Conservation (phyloP, 2,329 filamentous ascomycete species). For the Xylaria polymorpha region DNA sequence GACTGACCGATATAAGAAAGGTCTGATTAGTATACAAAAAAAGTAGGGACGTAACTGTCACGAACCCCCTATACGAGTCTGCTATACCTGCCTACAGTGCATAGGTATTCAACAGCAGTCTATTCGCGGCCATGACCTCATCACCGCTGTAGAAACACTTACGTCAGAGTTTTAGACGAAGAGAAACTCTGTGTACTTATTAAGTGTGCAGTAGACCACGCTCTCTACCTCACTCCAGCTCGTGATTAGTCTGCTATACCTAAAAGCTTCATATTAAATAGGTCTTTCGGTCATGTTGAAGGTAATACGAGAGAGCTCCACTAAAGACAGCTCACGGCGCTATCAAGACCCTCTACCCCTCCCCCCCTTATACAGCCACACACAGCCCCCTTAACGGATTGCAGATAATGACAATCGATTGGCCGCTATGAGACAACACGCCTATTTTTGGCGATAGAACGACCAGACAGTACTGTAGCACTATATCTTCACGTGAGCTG, state of each 20-base stretch:
- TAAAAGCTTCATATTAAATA: background rate
- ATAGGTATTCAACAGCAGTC: background rate
- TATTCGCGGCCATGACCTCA: background rate
- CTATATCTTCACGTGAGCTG: background rate
- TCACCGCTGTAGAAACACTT: background rate
- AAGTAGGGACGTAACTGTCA: background rate
- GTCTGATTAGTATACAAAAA: background rate
- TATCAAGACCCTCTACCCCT: background rate
- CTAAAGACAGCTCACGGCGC: background rate
- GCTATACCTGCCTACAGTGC: no score
- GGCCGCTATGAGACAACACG: background rate
- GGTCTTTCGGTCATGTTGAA: background rate
- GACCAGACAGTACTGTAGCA: background rate
- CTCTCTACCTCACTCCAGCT: background rate
- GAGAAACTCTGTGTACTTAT: background rate
- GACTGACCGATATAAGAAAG: background rate
- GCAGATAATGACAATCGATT: background rate
- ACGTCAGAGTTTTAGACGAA: background rate
- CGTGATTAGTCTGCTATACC: background rate
- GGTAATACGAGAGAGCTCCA: constrained; percentile 10
- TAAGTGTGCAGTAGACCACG: background rate
- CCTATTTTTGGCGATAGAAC: constrained; percentile 7
- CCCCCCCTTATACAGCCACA: background rate
- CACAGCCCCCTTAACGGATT: constrained; percentile 5
- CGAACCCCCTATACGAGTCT: background rate